phyloP scores from a whole-genome alignment of 148 eudicot species.

The Polygonum maritimum region DNA sequence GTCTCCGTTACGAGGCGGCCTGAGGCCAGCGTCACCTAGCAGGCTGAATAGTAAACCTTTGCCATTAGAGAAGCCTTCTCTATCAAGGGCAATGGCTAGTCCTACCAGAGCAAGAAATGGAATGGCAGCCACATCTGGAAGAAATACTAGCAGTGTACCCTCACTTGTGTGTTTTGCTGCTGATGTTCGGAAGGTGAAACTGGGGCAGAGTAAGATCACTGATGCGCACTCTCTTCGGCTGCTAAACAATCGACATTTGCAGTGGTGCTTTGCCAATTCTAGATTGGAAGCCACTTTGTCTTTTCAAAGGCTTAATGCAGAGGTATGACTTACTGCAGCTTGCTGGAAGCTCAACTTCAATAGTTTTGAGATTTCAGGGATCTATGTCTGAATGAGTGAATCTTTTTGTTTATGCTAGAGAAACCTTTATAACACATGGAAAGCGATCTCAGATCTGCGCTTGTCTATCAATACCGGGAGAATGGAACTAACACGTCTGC shows the following conservation, averaged over 20 bases:
- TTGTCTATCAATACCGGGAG: slow-evolving; percentile 41
- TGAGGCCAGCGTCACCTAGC: slow-evolving; percentile 38
- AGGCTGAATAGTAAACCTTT: slow-evolving; percentile 12
- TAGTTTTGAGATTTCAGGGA: not conserved
- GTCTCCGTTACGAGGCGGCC: slow-evolving; percentile 48
- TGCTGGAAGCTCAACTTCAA: slow-evolving; percentile 5
- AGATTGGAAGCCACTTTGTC: slow-evolving; percentile 45
- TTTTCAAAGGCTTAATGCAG: slow-evolving; percentile 33
- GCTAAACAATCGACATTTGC: slow-evolving; percentile 59
- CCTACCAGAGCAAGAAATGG: slow-evolving; percentile 44
- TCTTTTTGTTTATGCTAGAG: slow-evolving; percentile 41
- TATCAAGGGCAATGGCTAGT: slow-evolving; percentile 44
- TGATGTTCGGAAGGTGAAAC: slow-evolving; percentile 51
- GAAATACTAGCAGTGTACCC: slow-evolving; percentile 23
- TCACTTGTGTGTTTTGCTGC: slow-evolving; percentile 50
- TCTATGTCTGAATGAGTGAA: slow-evolving; percentile 14
- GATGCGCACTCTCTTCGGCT: slow-evolving; percentile 64
- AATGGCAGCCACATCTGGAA: slow-evolving; percentile 12
- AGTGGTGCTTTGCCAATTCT: slow-evolving; percentile 82
- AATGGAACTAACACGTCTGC: slow-evolving; percentile 47
- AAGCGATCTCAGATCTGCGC: slow-evolving; percentile 43
- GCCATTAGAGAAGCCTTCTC: slow-evolving; percentile 22
- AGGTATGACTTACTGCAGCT: slow-evolving; percentile 36
- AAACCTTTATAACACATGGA: slow-evolving; percentile 66
- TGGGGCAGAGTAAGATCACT: slow-evolving; percentile 49